These are phyloP conservation scores for Middelhovenomyces tepae DNA, from an alignment of 805 yeast genomes.

Conservation along the genomic window DNA sequence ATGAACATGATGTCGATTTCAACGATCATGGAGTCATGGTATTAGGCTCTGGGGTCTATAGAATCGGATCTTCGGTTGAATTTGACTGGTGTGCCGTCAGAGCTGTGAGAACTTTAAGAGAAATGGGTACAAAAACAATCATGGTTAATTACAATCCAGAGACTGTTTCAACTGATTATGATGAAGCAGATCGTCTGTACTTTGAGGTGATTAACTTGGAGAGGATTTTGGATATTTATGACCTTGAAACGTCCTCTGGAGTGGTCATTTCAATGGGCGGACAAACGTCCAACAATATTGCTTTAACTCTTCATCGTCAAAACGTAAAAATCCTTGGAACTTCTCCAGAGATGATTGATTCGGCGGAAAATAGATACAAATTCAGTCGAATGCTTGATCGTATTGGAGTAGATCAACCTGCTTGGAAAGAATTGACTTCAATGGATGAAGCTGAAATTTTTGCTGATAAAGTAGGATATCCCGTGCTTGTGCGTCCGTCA, in stretches of 20 bases:
- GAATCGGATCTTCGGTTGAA: constrained; percentile 98
- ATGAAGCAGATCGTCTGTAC: constrained; percentile 94
- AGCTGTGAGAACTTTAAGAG: constrained; percentile 88
- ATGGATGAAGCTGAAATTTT: constrained; percentile 86
- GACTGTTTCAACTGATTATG: constrained; percentile 97
- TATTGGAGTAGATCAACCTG: constrained; percentile 97
- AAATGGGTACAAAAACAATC: constrained; percentile 77
- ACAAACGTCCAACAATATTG: constrained; percentile 95
- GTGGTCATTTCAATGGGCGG: constrained; percentile 98
- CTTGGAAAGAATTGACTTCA: constrained; percentile 96
- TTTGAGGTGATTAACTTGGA: constrained; percentile 93
- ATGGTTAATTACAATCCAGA: constrained; percentile 98
- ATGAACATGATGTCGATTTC: constrained; percentile 75
- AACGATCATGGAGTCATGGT: constrained; percentile 93
- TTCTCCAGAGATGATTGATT: constrained; percentile 95
- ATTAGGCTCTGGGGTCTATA: constrained; percentile 95
- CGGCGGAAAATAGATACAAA: constrained; percentile 97
- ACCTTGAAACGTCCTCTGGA: constrained; percentile 81
- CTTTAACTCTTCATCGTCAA: constrained; percentile 84
- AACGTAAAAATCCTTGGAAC: constrained; percentile 94
- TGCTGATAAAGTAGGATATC: constrained; percentile 85
- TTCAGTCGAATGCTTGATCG: constrained; percentile 94
- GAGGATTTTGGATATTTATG: constrained; percentile 90
- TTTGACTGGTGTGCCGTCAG: constrained; percentile 99
- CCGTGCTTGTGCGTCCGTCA: constrained; percentile 95